Evolutionary conservation across 768 basidiomycete genomes (phyloP), one percentile per base, ranked within the genome.

Genomic region (Cystobasidium onofrii): DNA sequence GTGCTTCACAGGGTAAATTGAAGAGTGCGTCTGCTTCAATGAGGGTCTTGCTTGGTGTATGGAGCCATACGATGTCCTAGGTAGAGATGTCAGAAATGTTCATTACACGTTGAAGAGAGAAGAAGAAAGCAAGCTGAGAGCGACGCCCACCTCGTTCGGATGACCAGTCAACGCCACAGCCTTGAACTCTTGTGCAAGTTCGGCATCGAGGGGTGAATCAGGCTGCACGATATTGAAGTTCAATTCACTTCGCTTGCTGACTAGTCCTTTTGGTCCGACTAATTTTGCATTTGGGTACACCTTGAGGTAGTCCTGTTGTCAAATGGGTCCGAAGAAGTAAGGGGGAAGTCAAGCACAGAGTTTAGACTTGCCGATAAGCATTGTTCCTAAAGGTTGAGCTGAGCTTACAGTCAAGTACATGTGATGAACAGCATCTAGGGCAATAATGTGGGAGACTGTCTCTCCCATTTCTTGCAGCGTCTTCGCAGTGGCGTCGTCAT

Each of bases 251-350:
- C 66, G 66, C 36, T 69, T 69, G 27, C 44, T 36, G 66, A 69
- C 66, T 44, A 69, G 46, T 52, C 66, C 66, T 69, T 69, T 69
- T 25, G 66, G 66, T 17, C 66, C 66, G 36, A 69, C 66, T 2
- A 69, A 20, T 27, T 69, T 69, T 69, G 66, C 66, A 25, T 69
- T 41, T 1, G 66, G 66, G 46, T 46, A 69, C 9, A 29, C 15
- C 29, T 69, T 50, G 23, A 29, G 27, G 31, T 46, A 69, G 66
- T 69, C 41, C 66, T 69, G 66, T 39, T 39, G 39, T n/a, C n/a
- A n/a, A n/a, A n/a, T n/a, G 39, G 39, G 39, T 39, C n/a, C n/a
- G n/a, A n/a, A 39, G 39, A 39, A 39, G 39, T 39, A 15, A 39
- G 6, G 39, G 39, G n/a, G n/a, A n/a, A n/a, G n/a, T n/a, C n/a